Evolutionary conservation across 169 alveolate species (phyloP), one percentile per base, ranked within the genome.

Genomic region (Plasmodium malariae): DNA sequence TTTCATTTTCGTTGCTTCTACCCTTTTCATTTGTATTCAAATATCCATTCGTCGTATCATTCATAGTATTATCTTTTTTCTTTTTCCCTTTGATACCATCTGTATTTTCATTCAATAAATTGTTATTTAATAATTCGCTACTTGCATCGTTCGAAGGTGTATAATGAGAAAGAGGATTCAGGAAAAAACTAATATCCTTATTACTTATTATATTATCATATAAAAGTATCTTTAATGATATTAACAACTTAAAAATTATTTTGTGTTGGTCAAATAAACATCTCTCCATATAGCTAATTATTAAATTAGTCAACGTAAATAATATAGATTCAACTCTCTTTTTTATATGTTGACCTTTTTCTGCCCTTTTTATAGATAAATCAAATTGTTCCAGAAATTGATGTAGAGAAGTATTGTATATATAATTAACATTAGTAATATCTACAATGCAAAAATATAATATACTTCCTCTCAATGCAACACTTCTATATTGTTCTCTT

Each of bases 201-300:
- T 94, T 91, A 36, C 95, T 94, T 65, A 96, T 91, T 78, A 95
- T 96, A 36, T 96, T 97, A 43, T 97, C 98, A 89, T 97, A 96
- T 54, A 96, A 94, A 85, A 97, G 87, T 63, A 98, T 96, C 93
- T 97, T 98, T 92, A 97, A 92, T 67, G 98, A 94, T 89, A 97
- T 96, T 97, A 97, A 95, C 71, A 97, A 93, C 85, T 97, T 96
- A 94, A 97, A 98, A 48, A 98, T 97, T 73, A 96, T 96, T 95
- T 98, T 98, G 91, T 98, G 99, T 62, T 97, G 97, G 94, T 98
- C 99, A 91, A 97, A 97, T 59, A 98, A 97, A 32, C 99, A 99
- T 93, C 99, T 95, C 88, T 97, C 98, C 93, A 98, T 97, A 92
- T 97, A 98, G 80, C 98, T 92, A 95, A 97, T 97, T 19, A 97